Evolutionary conservation across 2,329 filamentous ascomycete species (phyloP).

Genomic region (Penicillium occitanis): DNA sequence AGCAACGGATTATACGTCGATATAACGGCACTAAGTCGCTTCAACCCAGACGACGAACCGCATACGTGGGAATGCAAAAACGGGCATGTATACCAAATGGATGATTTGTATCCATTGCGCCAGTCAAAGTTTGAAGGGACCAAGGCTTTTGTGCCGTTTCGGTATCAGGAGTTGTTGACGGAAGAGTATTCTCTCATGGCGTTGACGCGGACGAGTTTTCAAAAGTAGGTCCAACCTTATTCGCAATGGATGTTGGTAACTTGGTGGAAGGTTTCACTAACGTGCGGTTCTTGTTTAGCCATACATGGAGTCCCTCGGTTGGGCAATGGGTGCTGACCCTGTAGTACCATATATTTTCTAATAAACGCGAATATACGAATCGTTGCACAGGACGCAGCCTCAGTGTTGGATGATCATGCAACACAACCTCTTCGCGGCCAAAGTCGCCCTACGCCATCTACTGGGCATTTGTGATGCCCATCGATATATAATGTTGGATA

Average conservation of each 20-base stretch:
- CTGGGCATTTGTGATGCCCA: not conserved
- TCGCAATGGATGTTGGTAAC: not conserved
- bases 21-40: constrained; percentile 73
- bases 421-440: not conserved
- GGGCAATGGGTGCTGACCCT: constrained; percentile 17
- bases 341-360: not conserved
- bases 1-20: constrained; percentile 77
- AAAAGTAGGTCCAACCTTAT: constrained; percentile 32
- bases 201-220: constrained; percentile 36
- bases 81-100: constrained; percentile 66
- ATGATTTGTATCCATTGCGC: constrained; percentile 75
- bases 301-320: constrained; percentile 37
- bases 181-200: constrained; percentile 43
- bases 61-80: constrained; percentile 80
- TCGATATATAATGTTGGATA: not conserved
- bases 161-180: constrained; percentile 41
- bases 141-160: constrained; percentile 63
- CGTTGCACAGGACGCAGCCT: not conserved
- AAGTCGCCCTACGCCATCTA: not conserved
- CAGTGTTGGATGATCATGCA: not conserved
- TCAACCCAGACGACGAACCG: constrained; percentile 58
- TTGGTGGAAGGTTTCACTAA: constrained; percentile 20
- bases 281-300: constrained; percentile 28
- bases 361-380: not conserved
- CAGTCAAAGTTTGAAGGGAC: constrained; percentile 74